Evolutionary conservation across 371 early-diverging fungal species (phyloP), one percentile per base, ranked within the genome.

Genomic region (Neoconidiobolus thromboides): DNA sequence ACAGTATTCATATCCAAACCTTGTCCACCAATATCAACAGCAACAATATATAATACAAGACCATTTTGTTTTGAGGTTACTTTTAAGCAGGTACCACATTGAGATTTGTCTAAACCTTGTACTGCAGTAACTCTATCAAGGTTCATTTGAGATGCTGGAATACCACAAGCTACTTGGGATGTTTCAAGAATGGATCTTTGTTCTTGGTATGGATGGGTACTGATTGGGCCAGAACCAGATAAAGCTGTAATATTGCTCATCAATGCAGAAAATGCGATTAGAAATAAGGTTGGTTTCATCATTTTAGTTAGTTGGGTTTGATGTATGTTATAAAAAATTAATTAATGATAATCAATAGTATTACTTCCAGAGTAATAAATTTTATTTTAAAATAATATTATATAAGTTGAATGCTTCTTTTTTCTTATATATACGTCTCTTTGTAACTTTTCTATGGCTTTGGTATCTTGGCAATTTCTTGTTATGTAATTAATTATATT

Each of bases 91-190:
- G 68, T 62, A 15, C 74, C 73, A 55, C 78, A 77, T n/a, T 71
- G 71, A 4, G 60, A 52, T 12, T 62, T 70, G 56, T 71, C 64
- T 66, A 77, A 67, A 0, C 61, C 59, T 63, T 72, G 64, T 3
- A 76, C 76, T 6, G 78, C 78, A 4, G 77, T 77, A 52, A 77
- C 74, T 14, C 72, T 69, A 2, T 73, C 65, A 38, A 76, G 26
- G 52, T 77, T 70, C 6, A 77, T 63, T 36, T 67, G 48, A 12
- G 62, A 66, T 37, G 73, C 75, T 5, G 75, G 73, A 68, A 74
- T 71, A 14, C 74, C 77, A 60, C 77, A 77, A 2, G 70, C 69
- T 3, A 76, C 74, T 37, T 73, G 76, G 26, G 14, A 36, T n/a
- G 40, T 42, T 3, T 54, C 54, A 14, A 54, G 38, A 54, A 12